Evolutionary conservation across 306 rosid species (phyloP), one percentile per base, ranked within the genome.

Genomic region (Casuarina equisetifolia): DNA sequence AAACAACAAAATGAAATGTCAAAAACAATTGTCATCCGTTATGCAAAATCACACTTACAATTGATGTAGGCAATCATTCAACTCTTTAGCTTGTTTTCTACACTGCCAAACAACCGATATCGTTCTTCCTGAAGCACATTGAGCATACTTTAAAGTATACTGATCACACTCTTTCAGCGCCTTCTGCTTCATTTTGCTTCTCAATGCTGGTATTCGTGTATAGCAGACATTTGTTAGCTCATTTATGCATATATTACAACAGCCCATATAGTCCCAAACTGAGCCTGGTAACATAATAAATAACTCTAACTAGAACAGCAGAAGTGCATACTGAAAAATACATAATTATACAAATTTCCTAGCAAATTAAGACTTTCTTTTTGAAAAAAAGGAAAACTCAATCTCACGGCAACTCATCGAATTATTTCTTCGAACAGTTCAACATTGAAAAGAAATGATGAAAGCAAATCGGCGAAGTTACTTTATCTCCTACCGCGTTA

Each of bases 121-220:
- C 11, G 99, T 89, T 88, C 86, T 92, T 52, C 97, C 99, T 0
- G 72, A 43, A 46, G 97, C 93, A 52, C 99, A 95, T 73, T 95
- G 86, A 46, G 99, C 99, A 76, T 91, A 95, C 80, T 85, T 95
- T 5, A 82, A 76, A 25, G 96, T 89, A 84, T 82, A 91, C 51
- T 75, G 80, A 79, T 87, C 91, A 76, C 97, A 95, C 85, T 91
- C 90, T 80, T 91, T 91, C 32, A 95, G 78, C 9, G 98, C 98
- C 84, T 89, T 92, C 83, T 83, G 86, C 90, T 95, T 95, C 99
- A 95, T 95, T 86, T 92, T 95, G 88, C 97, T 92, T 36, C 99
- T 86, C 73, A 95, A 73, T 70, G 98, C 97, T 95, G 81, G 48
- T 36, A 74, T 81, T 58, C 20, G 35, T 38, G 46, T 13, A 51